phyloP scores from a whole-genome alignment of 768 basidiomycete genomes.

The Rhizopogon vesiculosus region DNA sequence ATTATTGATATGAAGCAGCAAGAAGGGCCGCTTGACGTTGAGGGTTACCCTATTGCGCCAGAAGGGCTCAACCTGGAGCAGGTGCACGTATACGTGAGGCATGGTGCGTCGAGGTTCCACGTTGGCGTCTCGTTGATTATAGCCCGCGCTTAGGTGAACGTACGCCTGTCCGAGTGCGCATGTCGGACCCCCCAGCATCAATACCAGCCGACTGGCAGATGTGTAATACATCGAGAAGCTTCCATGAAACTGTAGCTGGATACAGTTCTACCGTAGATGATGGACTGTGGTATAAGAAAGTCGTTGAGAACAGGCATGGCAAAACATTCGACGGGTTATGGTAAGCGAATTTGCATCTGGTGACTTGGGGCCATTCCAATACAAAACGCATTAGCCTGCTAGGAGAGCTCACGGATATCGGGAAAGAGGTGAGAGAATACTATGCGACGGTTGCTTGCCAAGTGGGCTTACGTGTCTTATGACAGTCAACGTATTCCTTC shows the following conservation, averaged over 20 bases:
- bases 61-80: conserved; percentile 54
- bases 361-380: neutral
- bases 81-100: conserved; percentile 71
- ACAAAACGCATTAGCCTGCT: conserved; percentile 43
- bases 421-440: conserved; percentile 44
- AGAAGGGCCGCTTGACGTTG: conserved; percentile 51
- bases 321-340: conserved; percentile 53
- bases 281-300: conserved; percentile 35
- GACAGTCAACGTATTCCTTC: conserved; percentile 61
- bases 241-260: conserved; percentile 40
- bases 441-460: neutral
- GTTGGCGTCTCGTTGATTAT: neutral
- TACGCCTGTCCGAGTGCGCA: conserved; percentile 67
- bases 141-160: conserved; percentile 52
- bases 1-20: conserved; percentile 5
- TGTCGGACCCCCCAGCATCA: conserved; percentile 55
- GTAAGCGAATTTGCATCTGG: conserved; percentile 31
- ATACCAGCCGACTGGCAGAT: conserved; percentile 68
- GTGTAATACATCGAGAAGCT: conserved; percentile 51
- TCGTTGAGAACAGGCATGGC: conserved; percentile 58
- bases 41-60: conserved; percentile 57
- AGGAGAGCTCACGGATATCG: conserved; percentile 38
- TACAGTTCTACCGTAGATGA: conserved; percentile 16
- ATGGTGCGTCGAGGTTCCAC: conserved; percentile 47
- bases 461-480: neutral